Percentiles rank a stretch among this genome's conserved stretches.
Evolutionary conservation across 192 early-diverging fungal species (phyloP).

Genomic region (Umbelopsis sp.): DNA sequence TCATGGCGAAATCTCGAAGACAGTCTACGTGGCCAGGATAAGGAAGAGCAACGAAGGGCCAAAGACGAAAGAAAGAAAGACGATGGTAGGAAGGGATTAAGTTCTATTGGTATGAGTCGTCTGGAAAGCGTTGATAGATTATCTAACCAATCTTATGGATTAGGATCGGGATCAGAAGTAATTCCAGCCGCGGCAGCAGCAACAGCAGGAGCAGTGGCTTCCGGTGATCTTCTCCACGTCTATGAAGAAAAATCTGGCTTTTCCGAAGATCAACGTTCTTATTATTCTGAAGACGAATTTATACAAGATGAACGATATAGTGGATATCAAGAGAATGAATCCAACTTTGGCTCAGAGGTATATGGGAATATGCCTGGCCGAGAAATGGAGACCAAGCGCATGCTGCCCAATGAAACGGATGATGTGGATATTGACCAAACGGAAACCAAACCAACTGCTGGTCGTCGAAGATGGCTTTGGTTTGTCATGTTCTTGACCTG

Average conservation of each 20-base stretch:
- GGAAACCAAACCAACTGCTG: constrained; percentile 51
- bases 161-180: constrained; percentile 26
- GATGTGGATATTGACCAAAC: constrained; percentile 39
- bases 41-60: constrained; percentile 53
- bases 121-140: constrained; percentile 30
- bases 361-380: background rate
- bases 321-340: constrained; percentile 30
- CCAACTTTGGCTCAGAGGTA: constrained; percentile 34
- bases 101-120: constrained; percentile 16
- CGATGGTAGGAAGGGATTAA: constrained; percentile 10
- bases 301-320: constrained; percentile 13
- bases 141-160: constrained; percentile 33
- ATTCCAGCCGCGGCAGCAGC: background rate
- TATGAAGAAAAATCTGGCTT: constrained; percentile 29
- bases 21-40: constrained; percentile 70
- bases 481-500: constrained; percentile 80
- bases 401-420: constrained; percentile 8
- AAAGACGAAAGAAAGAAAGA: constrained; percentile 39
- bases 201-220: constrained; percentile 13
- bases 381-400: constrained; percentile 5
- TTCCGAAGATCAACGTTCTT: constrained; percentile 43
- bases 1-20: constrained; percentile 88
- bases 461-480: constrained; percentile 80
- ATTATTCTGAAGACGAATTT: constrained; percentile 37
- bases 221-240: background rate